Evolutionary conservation across 1,284 basidiomycete genomes (phyloP), one percentile per base, ranked within the genome.

Genomic region (Malassezia arunalokei): DNA sequence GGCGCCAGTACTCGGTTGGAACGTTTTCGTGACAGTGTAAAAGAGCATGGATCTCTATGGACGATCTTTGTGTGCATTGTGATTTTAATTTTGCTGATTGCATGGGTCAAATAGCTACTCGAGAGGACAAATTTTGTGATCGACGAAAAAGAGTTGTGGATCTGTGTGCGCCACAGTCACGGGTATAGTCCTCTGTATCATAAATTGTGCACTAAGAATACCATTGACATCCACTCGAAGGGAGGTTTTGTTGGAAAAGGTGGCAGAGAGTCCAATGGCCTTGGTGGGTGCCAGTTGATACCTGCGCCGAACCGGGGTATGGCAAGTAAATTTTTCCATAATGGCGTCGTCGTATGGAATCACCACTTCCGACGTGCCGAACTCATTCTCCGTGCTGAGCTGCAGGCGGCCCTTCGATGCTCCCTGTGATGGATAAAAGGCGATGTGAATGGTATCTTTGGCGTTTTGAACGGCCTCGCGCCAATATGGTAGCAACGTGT

Each of bases 121-220:
- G 20, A 24, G 20, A 24, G 20, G 20, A 24, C 20, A 24, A 24
- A 24, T 24, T 24, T 24, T 24, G 20, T 24, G 20, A 24, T 24
- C 20, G 20, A 24, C 20, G 4, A 24, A 24, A 24, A 24, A 24
- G 2, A 24, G 20, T 24, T 24, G 20, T 24, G 20, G 20, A 24
- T 24, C 20, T 24, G 20, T 24, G 20, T 24, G 20, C 20, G 20
- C 20, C 20, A 24, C 20, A 24, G 20, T 24, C 20, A 24, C 20
- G 20, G 20, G 20, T 24, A 24, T 4, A 24, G 20, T 24, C 20
- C 20, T 24, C 20, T 24, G 20, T 24, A 68, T 61, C 61, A 66
- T 62, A 43, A 66, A 68, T 39, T 68, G 66, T 20, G 64, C 56
- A 49, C 65, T 66, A 8, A 65, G 58, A 38, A 68, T 55, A 5